Conservation (phyloP, 169 alveolate genomes). For the Eimeria falciformis region DNA sequence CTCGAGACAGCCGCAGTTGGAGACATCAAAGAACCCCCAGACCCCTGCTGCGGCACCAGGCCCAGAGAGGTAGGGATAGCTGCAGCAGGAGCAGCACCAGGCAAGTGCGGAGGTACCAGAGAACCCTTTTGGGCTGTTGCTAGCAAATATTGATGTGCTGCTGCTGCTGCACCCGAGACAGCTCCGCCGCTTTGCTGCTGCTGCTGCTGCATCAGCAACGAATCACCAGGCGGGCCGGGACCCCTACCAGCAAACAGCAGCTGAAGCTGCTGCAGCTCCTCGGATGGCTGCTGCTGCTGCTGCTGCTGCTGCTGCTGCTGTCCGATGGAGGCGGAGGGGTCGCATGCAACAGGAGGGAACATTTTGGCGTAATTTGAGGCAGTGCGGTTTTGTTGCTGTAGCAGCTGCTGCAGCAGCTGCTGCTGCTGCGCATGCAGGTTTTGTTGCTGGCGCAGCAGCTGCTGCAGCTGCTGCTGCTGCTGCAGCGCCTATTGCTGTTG, state of each 20-base stretch:
- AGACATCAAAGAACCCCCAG: slow-evolving; percentile 28
- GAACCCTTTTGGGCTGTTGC: not conserved
- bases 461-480: no score
- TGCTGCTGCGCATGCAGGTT: not conserved
- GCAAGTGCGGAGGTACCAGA: not conserved
- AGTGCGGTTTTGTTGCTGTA: not conserved
- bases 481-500: no score
- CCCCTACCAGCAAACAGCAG: slow-evolving; percentile 25
- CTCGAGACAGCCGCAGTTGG: slow-evolving; percentile 5
- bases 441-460: no score
- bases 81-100: slow-evolving; percentile 5
- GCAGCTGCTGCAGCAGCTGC: slow-evolving; percentile 50
- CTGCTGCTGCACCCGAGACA: slow-evolving; percentile 35
- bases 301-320: slow-evolving; percentile 67
- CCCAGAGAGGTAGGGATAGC: not conserved
- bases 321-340: slow-evolving; percentile 48
- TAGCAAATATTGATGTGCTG: slow-evolving; percentile 21
- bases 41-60: not conserved
- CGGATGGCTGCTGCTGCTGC: slow-evolving; percentile 48
- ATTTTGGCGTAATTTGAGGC: not conserved
- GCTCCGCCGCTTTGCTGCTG: slow-evolving; percentile 33
- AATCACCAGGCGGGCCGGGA: not conserved
- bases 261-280: slow-evolving; percentile 66
- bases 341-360: slow-evolving; percentile 31
- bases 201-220: slow-evolving; percentile 50